Evolutionary conservation across 176 grass and related monocot genomes (phyloP).

Genomic region (Tillandsia fasciculata): DNA sequence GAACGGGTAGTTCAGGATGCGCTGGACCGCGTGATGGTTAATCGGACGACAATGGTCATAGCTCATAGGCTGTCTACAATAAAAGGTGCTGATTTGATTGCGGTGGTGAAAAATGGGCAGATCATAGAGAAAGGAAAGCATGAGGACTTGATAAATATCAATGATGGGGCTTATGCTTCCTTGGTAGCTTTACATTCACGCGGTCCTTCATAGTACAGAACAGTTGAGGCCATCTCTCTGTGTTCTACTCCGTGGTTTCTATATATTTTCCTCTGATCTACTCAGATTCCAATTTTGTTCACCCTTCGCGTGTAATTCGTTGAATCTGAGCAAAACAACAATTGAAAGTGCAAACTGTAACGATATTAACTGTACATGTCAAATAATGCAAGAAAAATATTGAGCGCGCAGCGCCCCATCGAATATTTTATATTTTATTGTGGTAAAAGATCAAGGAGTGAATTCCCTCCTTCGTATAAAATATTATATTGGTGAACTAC

Average conservation of each 20-base stretch:
- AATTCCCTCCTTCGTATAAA: no score
- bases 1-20: slow-evolving; percentile 89
- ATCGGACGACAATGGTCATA: slow-evolving; percentile 74
- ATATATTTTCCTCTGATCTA: background rate
- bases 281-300: background rate
- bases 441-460: no score
- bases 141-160: slow-evolving; percentile 72
- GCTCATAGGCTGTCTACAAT: slow-evolving; percentile 83
- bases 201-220: slow-evolving; percentile 21
- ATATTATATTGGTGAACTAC: no score
- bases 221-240: background rate
- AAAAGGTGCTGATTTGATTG: slow-evolving; percentile 63
- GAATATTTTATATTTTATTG: no score
- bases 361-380: no score
- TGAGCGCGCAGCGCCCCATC: no score
- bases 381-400: no score
- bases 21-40: slow-evolving; percentile 69
- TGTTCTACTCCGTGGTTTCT: no score
- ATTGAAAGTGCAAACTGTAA: no score
- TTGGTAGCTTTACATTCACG: slow-evolving; percentile 79
- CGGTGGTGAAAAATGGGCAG: slow-evolving; percentile 64
- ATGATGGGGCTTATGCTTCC: slow-evolving; percentile 91
- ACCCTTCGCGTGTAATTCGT: background rate
- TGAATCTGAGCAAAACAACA: background rate
- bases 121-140: slow-evolving; percentile 94